phyloP scores from a whole-genome alignment of 345 rosid genomes.

The Syzygium oleosum region DNA sequence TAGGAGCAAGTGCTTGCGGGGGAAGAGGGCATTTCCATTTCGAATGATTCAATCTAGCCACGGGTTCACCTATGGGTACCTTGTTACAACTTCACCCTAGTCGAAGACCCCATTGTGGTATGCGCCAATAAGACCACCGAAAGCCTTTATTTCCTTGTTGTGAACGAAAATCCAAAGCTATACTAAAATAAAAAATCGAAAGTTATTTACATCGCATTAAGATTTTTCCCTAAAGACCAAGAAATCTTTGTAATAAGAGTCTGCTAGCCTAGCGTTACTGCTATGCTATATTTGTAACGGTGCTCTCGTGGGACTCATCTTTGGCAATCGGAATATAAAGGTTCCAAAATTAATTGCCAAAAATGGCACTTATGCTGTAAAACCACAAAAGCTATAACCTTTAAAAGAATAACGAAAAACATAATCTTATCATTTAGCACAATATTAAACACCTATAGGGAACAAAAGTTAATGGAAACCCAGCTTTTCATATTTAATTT shows the following conservation, averaged over 20 bases:
- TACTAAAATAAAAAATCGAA: not conserved
- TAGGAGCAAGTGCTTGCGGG: not conserved
- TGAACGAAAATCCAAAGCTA: not conserved
- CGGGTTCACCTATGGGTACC: not conserved
- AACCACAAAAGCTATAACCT: not conserved
- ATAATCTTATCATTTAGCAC: not conserved
- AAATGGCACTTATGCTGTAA: not conserved
- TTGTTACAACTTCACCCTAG: not conserved
- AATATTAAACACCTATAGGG: not conserved
- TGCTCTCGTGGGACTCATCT: not conserved
- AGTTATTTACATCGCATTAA: not conserved
- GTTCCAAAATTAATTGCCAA: not conserved
- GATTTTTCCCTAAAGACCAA: not conserved
- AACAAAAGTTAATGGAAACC: not conserved
- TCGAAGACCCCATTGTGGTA: not conserved
- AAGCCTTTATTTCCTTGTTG: not conserved
- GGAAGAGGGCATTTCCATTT: not conserved
- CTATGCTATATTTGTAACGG: not conserved
- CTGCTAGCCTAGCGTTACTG: not conserved
- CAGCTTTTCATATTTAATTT: not conserved
- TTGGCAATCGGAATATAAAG: not conserved
- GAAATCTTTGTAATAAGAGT: not conserved
- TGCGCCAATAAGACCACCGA: not conserved
- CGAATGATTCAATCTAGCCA: not conserved
- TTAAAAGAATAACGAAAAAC: not conserved